These are phyloP conservation scores for Iris pallida DNA, from an alignment of 116 monocot genomes.

Conservation along the genomic window DNA sequence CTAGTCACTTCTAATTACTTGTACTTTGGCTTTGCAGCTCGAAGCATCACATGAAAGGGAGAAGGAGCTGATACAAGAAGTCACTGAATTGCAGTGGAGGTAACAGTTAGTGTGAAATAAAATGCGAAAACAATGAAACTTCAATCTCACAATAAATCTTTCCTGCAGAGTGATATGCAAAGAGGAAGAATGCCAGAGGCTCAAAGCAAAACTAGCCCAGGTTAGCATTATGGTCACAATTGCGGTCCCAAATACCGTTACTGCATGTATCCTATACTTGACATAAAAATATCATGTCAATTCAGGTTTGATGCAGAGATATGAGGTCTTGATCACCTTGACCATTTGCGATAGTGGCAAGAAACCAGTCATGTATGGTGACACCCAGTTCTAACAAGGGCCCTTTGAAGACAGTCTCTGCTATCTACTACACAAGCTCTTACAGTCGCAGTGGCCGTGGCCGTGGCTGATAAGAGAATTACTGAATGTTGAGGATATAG, in stretches of 20 bases:
- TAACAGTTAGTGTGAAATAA: background rate
- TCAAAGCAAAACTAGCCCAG: constrained; percentile 28
- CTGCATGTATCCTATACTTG: too few relatives aligned
- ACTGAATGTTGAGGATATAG: too few relatives aligned
- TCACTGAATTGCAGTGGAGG: constrained; percentile 32
- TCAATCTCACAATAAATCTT: background rate
- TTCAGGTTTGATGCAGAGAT: background rate
- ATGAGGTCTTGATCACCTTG: background rate
- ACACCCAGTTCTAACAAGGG: too few relatives aligned
- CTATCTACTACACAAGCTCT: too few relatives aligned
- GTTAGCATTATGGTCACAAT: background rate
- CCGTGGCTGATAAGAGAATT: too few relatives aligned
- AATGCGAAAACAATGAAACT: background rate
- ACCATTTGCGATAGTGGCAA: too few relatives aligned
- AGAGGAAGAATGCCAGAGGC: constrained; percentile 33
- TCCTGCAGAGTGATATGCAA: constrained; percentile 17
- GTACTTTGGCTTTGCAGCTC: constrained; percentile 9
- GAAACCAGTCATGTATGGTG: too few relatives aligned
- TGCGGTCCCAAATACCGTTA: too few relatives aligned
- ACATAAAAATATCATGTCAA: background rate
- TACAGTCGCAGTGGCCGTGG: too few relatives aligned
- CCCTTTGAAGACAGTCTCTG: too few relatives aligned
- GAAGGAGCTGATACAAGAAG: constrained; percentile 40
- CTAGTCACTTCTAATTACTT: too few relatives aligned
- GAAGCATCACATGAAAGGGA: constrained; percentile 38